Base-by-base conservation (phyloP, 441 rosid species). In the Arabidopsis lyrata region DNA sequence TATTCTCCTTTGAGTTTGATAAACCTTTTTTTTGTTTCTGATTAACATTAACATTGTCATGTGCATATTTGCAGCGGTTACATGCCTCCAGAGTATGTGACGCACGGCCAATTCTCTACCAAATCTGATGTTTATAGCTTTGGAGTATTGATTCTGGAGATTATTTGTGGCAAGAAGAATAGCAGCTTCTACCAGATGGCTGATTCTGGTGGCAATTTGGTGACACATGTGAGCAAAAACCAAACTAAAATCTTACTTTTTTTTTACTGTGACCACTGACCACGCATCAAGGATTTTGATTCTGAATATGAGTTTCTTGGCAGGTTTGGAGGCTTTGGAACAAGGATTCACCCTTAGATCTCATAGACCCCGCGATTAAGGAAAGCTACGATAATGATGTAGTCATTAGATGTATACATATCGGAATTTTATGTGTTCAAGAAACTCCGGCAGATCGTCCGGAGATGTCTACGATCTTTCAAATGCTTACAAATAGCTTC, bases 261-360 rank as follows among this genome's bases (percentile, higher is more conserved):
- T 29, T 4, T 29, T 29, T 4, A 36, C 8, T 15, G 4, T 8
- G 24, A 15, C 31, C 31, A 29, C n/a, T 24, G 32, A n/a, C n/a
- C n/a, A n/a, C n/a, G n/a, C n/a, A n/a, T n/a, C 48, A 38, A 32
- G 2, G 14, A 29, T 34, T 34, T 54, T 63, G 63, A 42, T 44
- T 22, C 41, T 63, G 2, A 35, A 0, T 13, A 24, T 65, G 20
- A 48, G 20, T 24, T 47, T 32, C 9, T 31, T 63, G 74, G 16
- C 70, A 81, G 83, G 77, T 59, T 15, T 84, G 85, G 88, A 76
- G 73, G 54, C 78, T 75, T 8, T 83, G 85, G 88, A 81, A 68
- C 27, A 73, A 72, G 14, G 80, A 78, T 12, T 71, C 77, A n/a
- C 39, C 69, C 0, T 8, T 74, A 14, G 75, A 72, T 4, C 18